A percentile compares a stretch with the other conserved stretches of the same genome.
Conservation (phyloP, 768 basidiomycete species). For the Lactarius quietus region DNA sequence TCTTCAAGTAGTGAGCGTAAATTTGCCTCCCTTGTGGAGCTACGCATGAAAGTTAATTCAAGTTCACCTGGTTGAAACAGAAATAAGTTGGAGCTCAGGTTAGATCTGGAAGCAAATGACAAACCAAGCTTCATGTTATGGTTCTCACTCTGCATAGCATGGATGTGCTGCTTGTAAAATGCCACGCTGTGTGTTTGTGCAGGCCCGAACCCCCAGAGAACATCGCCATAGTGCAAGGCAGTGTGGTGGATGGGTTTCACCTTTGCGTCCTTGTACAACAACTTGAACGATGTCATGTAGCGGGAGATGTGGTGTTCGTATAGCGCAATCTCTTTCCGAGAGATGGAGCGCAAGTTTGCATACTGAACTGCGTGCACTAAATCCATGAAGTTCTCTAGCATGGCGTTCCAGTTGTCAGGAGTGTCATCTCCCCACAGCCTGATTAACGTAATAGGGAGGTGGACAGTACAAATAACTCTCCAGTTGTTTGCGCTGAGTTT, state of each 20-base stretch:
- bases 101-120: neutral
- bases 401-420: conserved; percentile 11
- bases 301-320: conserved; percentile 11
- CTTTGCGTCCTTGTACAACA: conserved; percentile 29
- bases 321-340: conserved; percentile 8
- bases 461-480: conserved; percentile 33
- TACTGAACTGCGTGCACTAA: conserved; percentile 30
- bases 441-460: too few relatives aligned
- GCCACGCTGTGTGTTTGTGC: conserved; percentile 24
- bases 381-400: conserved; percentile 35
- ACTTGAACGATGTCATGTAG: conserved; percentile 27
- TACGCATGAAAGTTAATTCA: conserved; percentile 16
- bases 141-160: too few relatives aligned
- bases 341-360: conserved; percentile 25
- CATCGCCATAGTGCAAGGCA: conserved; percentile 33
- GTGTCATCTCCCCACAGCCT: conserved; percentile 34
- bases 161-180: too few relatives aligned
- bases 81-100: neutral
- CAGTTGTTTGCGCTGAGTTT: conserved; percentile 40
- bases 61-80: conserved; percentile 21
- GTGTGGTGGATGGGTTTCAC: conserved; percentile 35
- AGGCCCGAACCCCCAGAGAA: conserved; percentile 34
- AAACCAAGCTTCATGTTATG: conserved; percentile 28
- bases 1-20: neutral
- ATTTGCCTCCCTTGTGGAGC: conserved; percentile 7